These are phyloP conservation scores for Sporothrix pallida DNA, from an alignment of 2,329 filamentous ascomycete genomes.

Conservation along the genomic window DNA sequence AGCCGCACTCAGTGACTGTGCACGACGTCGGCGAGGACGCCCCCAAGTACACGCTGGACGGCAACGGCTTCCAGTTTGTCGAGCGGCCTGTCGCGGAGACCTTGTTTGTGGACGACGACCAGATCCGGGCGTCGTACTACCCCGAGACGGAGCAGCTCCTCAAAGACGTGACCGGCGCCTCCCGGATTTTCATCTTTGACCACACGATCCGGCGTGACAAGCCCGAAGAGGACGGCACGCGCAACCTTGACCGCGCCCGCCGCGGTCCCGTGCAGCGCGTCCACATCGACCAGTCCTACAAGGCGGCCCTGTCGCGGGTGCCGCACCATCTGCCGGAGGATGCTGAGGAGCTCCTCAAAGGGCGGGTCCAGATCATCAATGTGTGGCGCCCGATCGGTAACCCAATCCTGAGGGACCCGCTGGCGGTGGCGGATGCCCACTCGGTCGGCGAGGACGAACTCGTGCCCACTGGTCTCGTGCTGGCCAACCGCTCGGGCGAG, in stretches of 20 bases:
- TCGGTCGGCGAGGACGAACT: conserved; percentile 58
- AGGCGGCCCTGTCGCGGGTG: conserved; percentile 50
- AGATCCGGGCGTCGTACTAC: conserved; percentile 70
- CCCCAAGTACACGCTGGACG: conserved; percentile 49
- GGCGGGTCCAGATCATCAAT: conserved; percentile 61
- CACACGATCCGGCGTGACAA: conserved; percentile 58
- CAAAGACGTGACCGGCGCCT: conserved; percentile 64
- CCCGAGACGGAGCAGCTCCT: conserved; percentile 71
- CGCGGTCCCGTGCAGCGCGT: conserved; percentile 57
- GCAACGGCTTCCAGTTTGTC: conserved; percentile 51
- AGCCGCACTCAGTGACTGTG: conserved; percentile 53
- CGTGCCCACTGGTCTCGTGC: conserved; percentile 55
- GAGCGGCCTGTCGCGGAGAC: conserved; percentile 41
- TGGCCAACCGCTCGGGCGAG: conserved; percentile 57
- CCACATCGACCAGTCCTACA: conserved; percentile 64
- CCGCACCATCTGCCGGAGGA: conserved; percentile 54
- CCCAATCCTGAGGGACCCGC: conserved; percentile 57
- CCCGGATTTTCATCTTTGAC: conserved; percentile 65
- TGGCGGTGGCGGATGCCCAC: conserved; percentile 58
- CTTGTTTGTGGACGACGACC: conserved; percentile 58
- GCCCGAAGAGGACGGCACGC: conserved; percentile 34
- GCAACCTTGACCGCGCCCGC: conserved; percentile 6
- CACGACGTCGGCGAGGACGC: conserved; percentile 51
- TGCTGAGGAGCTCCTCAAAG: conserved; percentile 51
- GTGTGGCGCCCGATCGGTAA: conserved; percentile 57